phyloP scores from a whole-genome alignment of 1,284 basidiomycete species.

The Crucibulum cyathiforme region DNA sequence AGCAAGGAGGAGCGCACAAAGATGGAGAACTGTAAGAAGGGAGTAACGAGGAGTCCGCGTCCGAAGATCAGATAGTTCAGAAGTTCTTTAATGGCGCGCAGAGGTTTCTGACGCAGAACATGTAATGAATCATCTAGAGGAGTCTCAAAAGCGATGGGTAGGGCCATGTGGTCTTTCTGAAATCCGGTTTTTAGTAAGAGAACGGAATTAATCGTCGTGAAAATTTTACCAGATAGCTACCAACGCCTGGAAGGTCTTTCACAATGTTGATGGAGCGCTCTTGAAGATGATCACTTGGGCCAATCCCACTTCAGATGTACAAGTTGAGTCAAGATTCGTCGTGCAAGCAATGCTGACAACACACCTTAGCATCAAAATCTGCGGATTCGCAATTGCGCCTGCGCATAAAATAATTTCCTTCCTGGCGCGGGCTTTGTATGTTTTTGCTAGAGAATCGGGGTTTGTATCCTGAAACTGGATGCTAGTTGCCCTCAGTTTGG shows the following conservation, averaged over 20 bases:
- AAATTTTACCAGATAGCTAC: conserved; percentile 12
- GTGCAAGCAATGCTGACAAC: conserved; percentile 5
- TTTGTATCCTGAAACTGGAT: background rate
- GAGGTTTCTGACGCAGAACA: conserved; percentile 19
- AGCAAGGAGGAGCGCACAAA: conserved; percentile 8
- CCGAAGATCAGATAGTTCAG: conserved; percentile 15
- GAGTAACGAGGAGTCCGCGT: conserved; percentile 12
- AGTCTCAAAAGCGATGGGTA: conserved; percentile 25
- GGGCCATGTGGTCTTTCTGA: conserved; percentile 38
- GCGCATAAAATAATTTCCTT: conserved; percentile 32
- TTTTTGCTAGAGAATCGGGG: background rate
- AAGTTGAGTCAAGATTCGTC: background rate
- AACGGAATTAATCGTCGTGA: background rate
- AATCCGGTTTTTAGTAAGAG: background rate
- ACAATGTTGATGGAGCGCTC: conserved; percentile 11
- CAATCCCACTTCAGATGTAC: conserved; percentile 13
- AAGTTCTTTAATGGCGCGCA: conserved; percentile 13
- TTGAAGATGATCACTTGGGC: conserved; percentile 5
- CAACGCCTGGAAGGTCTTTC: conserved; percentile 20
- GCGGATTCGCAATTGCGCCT: conserved; percentile 36
- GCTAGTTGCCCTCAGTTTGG: background rate
- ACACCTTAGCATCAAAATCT: conserved; percentile 25
- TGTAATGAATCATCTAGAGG: conserved; percentile 27
- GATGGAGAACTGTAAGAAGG: conserved; percentile 11
- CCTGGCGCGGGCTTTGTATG: conserved; percentile 21